Evolutionary conservation across 179 eudicot genomes (phyloP).

Genomic region (Camellia oleifera): DNA sequence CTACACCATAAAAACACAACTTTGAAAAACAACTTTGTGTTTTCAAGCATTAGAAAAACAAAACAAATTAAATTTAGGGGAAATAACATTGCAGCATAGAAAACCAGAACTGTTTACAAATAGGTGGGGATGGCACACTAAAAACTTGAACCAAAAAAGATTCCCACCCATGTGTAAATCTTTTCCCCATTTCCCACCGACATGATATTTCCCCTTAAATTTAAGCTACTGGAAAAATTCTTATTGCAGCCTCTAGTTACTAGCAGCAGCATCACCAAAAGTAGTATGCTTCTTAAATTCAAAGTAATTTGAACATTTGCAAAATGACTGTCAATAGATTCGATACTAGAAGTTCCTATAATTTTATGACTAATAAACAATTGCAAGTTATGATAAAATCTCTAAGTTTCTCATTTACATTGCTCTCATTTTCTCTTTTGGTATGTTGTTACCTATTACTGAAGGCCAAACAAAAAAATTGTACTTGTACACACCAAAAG

Average conservation of each 20-base stretch:
- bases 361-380: background rate
- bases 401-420: background rate
- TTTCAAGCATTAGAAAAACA: background rate
- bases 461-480: background rate
- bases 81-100: too few relatives aligned
- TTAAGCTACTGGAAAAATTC: background rate
- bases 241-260: background rate
- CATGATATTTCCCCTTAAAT: too few relatives aligned
- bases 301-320: conserved; percentile 3
- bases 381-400: conserved; percentile 3
- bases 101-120: too few relatives aligned
- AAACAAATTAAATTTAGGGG: background rate
- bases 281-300: background rate
- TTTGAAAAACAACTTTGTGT: background rate
- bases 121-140: too few relatives aligned
- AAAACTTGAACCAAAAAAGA: too few relatives aligned
- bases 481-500: background rate
- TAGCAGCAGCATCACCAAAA: background rate
- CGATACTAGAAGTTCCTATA: background rate
- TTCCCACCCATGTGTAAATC: too few relatives aligned
- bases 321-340: background rate
- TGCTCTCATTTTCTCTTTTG: background rate
- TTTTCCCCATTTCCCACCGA: too few relatives aligned
- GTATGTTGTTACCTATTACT: background rate
- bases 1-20: background rate